Base-by-base conservation (phyloP, 2,329 filamentous ascomycete species). In the Verticillium zaregamsianum region DNA sequence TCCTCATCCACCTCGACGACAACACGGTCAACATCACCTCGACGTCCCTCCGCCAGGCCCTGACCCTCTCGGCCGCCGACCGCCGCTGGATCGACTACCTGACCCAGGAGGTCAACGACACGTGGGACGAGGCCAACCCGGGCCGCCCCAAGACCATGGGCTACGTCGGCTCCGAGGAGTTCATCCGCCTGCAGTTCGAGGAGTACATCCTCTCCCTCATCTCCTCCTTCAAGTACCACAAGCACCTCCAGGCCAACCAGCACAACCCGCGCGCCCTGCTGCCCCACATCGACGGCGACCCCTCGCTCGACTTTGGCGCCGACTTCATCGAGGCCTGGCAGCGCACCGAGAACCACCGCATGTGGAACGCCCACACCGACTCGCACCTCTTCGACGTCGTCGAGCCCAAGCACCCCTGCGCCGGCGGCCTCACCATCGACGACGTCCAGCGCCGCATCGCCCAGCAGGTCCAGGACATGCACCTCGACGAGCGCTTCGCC, bases 11-110 rank as follows among this genome's bases (percentile, higher is more conserved):
- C 72, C 87, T 99, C 23, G 95, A 99, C 73, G 93, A 97, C 66
- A 86, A 90, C 67, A 90, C 86, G 2, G 88, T 98, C 68, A 94
- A 87, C 69, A 91, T 97, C 66, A 90, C 90, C 0, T 96, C 93
- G 0, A 79, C 90, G 2, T 91, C 92, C 5, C 81, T 99, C 15
- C 88, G 90, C 57, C 79, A 82, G 40, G 93, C 93, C 1, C 81
- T 98, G 5, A 77, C 86, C 1, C 85, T 99, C 2, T 95, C 95
- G 0, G 88, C 88, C 11, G 90, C 95, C 1, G 95, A 99, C 72
- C 86, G 95, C 63, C 85, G 95, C 62, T 99, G 95, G 94, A 97
- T 99, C 68, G 95, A 99, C 76, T 93, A 93, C 68, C 84, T 99
- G 60, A 96, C 93, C 0, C 92, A 97, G 69, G 91, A 93, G 45